Evolutionary conservation across 1,139 yeast species (phyloP).

Genomic region (Insectozyma bohioensis): DNA sequence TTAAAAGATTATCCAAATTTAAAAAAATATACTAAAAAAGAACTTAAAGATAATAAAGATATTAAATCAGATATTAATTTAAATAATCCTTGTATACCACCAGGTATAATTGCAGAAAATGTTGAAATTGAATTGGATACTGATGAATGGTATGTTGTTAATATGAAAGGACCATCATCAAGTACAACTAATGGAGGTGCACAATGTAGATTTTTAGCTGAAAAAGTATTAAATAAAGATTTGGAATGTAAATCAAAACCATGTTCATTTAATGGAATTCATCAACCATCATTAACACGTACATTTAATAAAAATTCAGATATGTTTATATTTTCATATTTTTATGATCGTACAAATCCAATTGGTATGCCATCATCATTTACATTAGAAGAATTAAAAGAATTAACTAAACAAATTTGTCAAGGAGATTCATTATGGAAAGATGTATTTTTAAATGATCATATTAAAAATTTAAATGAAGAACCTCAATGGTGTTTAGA

Average conservation of each 20-base stretch:
- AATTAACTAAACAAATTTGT: conserved; percentile 82
- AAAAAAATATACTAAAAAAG: conserved; percentile 27
- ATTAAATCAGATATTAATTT: conserved; percentile 44
- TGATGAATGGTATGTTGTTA: conserved; percentile 56
- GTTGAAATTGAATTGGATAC: conserved; percentile 56
- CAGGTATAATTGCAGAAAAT: conserved; percentile 55
- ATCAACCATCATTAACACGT: conserved; percentile 85
- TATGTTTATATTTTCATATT: conserved; percentile 86
- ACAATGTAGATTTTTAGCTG: conserved; percentile 86
- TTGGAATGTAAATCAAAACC: conserved; percentile 70
- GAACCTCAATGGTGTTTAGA: conserved; percentile 97
- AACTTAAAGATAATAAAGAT: conserved; percentile 31
- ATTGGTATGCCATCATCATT: conserved; percentile 92
- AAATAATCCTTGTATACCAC: conserved; percentile 85
- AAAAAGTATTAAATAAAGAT: conserved; percentile 79
- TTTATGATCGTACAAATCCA: conserved; percentile 91
- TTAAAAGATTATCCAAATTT: conserved; percentile 24
- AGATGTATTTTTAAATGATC: conserved; percentile 60
- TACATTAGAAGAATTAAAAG: conserved; percentile 79
- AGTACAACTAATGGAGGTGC: conserved; percentile 31
- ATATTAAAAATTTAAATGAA: conserved; percentile 59
- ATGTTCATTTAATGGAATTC: conserved; percentile 95
- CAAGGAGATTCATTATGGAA: conserved; percentile 76
- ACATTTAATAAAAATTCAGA: conserved; percentile 72
- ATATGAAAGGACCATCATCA: conserved; percentile 68